A percentile compares a stretch with the other conserved stretches of the same genome.
These are phyloP conservation scores for Avena sativa DNA, from an alignment of 176 grass and related monocot species.

Conservation along the genomic window DNA sequence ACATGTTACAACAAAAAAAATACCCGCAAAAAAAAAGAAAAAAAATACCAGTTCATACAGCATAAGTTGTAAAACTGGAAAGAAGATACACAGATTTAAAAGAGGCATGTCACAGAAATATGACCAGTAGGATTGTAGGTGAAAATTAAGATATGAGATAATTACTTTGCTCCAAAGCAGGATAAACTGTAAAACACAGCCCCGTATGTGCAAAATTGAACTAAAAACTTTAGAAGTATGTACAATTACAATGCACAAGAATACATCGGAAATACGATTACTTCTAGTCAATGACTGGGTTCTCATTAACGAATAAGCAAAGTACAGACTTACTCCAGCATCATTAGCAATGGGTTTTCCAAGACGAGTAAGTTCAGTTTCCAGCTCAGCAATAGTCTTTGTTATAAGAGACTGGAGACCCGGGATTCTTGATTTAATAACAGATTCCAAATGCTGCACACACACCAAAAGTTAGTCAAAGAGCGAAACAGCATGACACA, in stretches of 20 bases:
- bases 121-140: neutral
- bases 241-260: neutral
- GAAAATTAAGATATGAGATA: neutral
- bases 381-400: conserved; percentile 92
- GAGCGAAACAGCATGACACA: conserved; percentile 36
- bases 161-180: conserved; percentile 7
- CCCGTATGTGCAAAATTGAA: neutral
- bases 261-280: neutral
- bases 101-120: neutral
- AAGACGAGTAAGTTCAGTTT: conserved; percentile 91
- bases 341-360: conserved; percentile 97
- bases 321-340: conserved; percentile 77
- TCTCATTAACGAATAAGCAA: conserved; percentile 18
- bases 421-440: conserved; percentile 97
- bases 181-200: neutral
- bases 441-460: conserved; percentile 90
- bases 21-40: too few relatives aligned
- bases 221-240: neutral
- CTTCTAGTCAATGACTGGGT: neutral
- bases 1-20: neutral
- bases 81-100: neutral
- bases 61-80: neutral
- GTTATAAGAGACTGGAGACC: conserved; percentile 98
- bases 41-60: neutral
- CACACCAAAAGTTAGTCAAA: conserved; percentile 15